phyloP scores from a whole-genome alignment of 202 grass and related monocot genomes.

The Sporobolus alterniflorus region DNA sequence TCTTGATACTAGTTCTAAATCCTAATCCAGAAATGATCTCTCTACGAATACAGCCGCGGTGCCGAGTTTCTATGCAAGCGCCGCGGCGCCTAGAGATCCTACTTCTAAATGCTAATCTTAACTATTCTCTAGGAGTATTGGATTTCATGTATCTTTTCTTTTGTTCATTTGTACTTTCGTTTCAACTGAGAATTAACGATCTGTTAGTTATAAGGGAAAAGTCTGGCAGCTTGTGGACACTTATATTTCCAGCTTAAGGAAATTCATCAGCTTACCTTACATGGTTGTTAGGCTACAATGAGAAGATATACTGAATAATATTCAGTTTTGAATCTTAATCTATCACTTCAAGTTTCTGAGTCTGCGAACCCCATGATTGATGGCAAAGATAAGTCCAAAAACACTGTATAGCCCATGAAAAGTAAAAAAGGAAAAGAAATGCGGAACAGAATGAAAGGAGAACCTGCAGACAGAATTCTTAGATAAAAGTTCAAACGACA shows the following conservation, averaged over 20 bases:
- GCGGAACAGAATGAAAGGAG: conserved; percentile 45
- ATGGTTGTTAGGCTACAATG: background rate
- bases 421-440: conserved; percentile 22
- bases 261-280: background rate
- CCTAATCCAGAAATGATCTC: background rate
- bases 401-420: conserved; percentile 36
- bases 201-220: background rate
- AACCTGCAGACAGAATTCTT: conserved; percentile 42
- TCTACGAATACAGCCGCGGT: background rate
- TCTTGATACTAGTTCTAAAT: background rate
- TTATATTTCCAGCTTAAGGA: background rate
- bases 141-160: background rate
- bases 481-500: conserved; percentile 57
- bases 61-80: background rate
- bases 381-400: conserved; percentile 25
- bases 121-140: background rate
- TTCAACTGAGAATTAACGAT: too few relatives aligned
- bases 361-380: conserved; percentile 41
- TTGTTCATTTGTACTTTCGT: background rate
- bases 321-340: conserved; percentile 25
- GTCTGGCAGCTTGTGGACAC: background rate
- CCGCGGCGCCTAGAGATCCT: background rate
- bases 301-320: background rate
- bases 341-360: conserved; percentile 29
- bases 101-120: background rate